These are phyloP conservation scores for Calonectria montana DNA, from an alignment of 2,329 filamentous ascomycete genomes.

Conservation along the genomic window DNA sequence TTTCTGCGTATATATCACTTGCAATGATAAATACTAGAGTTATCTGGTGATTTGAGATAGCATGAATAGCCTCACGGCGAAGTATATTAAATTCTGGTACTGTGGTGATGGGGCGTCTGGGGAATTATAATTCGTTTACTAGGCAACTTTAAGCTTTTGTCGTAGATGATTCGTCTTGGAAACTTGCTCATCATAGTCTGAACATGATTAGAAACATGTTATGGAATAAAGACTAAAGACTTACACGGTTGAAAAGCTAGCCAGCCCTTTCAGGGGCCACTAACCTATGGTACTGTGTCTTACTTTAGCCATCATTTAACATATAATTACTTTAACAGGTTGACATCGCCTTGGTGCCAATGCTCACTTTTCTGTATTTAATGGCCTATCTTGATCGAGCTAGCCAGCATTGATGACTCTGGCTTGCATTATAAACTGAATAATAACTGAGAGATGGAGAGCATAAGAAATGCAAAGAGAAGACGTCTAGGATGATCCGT, in stretches of 20 bases:
- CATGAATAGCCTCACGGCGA: too few relatives aligned
- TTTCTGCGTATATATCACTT: too few relatives aligned
- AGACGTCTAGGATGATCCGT: slow-evolving; percentile 63
- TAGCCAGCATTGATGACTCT: slow-evolving; percentile 36
- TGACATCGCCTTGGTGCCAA: slow-evolving; percentile 65
- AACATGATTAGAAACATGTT: too few relatives aligned
- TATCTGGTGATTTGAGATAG: too few relatives aligned
- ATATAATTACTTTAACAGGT: slow-evolving; percentile 47
- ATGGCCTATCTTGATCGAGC: slow-evolving; percentile 76
- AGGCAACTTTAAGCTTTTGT: too few relatives aligned
- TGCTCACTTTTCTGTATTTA: slow-evolving; percentile 76
- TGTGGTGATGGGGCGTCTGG: too few relatives aligned
- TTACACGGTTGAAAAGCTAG: background rate
- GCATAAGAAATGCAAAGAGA: slow-evolving; percentile 76
- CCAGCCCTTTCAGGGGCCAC: slow-evolving; percentile 32
- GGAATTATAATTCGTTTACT: too few relatives aligned
- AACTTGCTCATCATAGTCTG: slow-evolving; percentile 12
- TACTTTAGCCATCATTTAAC: too few relatives aligned
- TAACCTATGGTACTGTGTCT: slow-evolving; percentile 46
- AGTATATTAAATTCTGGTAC: too few relatives aligned
- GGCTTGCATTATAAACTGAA: background rate
- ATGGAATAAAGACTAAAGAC: too few relatives aligned
- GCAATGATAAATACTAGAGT: too few relatives aligned
- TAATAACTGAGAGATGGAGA: slow-evolving; percentile 42
- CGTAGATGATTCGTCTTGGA: background rate